These are phyloP conservation scores for Thelonectria rubi DNA, from an alignment of 2,329 filamentous ascomycete species.

Conservation along the genomic window DNA sequence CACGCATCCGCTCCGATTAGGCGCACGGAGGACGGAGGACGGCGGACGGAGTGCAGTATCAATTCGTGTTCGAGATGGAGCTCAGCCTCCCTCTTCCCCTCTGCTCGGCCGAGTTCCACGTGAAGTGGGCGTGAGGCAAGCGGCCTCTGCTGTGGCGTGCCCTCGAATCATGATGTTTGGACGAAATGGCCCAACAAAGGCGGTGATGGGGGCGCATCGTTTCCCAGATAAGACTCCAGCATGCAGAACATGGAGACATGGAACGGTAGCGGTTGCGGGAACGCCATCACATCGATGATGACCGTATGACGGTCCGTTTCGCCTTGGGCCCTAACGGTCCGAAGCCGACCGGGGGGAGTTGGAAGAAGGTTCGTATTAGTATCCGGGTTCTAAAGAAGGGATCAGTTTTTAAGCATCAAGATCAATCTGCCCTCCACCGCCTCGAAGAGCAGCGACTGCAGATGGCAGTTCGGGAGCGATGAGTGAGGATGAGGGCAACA, in stretches of 20 bases:
- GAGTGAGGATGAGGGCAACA: conserved; percentile 20
- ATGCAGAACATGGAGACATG: conserved; percentile 25
- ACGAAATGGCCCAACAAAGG: conserved; percentile 37
- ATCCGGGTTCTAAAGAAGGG: conserved; percentile 20
- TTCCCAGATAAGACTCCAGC: conserved; percentile 18
- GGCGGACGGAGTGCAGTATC: background rate
- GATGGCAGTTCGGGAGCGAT: conserved; percentile 18
- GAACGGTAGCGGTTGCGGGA: conserved; percentile 20
- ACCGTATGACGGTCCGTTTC: background rate
- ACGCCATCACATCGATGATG: conserved; percentile 13
- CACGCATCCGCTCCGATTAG: background rate
- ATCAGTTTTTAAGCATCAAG: conserved; percentile 6
- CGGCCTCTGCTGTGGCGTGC: conserved; percentile 3
- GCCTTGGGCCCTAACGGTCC: conserved; percentile 3
- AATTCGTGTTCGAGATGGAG: conserved; percentile 9
- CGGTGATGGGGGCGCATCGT: conserved; percentile 31
- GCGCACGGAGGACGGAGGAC: background rate
- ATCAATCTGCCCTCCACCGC: conserved; percentile 10
- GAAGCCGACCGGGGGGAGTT: conserved; percentile 2
- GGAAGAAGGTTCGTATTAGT: conserved; percentile 20
- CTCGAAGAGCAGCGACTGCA: conserved; percentile 5
- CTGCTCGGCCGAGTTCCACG: conserved; percentile 28
- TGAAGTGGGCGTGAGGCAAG: conserved; percentile 13
- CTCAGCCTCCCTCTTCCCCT: conserved; percentile 11
- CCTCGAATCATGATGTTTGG: conserved; percentile 25